Evolutionary conservation across 2,329 filamentous ascomycete species (phyloP), one percentile per base, ranked within the genome.

Genomic region (Pseudogymnoascus sp.): DNA sequence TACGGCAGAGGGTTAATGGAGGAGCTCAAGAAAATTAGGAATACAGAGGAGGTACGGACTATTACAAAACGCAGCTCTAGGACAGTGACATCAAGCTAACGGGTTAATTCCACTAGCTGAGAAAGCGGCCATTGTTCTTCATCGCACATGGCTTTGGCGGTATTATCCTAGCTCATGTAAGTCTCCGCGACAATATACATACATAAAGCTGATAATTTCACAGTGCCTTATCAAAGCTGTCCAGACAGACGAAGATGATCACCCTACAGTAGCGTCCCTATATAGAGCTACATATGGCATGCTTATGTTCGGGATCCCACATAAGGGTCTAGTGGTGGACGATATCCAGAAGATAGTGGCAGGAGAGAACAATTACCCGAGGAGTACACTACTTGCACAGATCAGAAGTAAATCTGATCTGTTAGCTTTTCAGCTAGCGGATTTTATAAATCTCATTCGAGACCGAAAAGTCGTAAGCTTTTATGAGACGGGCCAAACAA

Each of bases 111-210:
- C 11, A 59, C 11, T 38, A 70, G 69, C 63, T 68, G 18, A 53
- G 65, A 64, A 59, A 68, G 63, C 62, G 70, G 53, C 74, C 74
- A 4, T 73, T 77, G 30, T 72, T 76, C 22, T 77, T 76, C 62
- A 59, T 76, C 18, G 75, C 72, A 33, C 74, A 76, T 64, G 75
- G 73, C 22, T 69, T 76, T 11, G 75, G 75, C 22, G 75, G 75
- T 1, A 72, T 76, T 22, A 70, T 77, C 57, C 72, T 76, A 5
- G 75, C 75, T 63, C 68, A 70, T 62, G 73, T 75, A 70, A 53
- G 68, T 59, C 33, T 60, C 25, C 9, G 12, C 20, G 37, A 22
- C 7, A 35, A 50, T 22, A 33, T 22, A n/a, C 36, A 35, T 22
- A 12, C 3, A 22, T 28, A 15, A 22, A 22, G 2, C 33, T 33